Evolutionary conservation across 2,329 filamentous ascomycete species (phyloP), one percentile per base, ranked within the genome.

Genomic region (Emmonsiellopsis sp.): DNA sequence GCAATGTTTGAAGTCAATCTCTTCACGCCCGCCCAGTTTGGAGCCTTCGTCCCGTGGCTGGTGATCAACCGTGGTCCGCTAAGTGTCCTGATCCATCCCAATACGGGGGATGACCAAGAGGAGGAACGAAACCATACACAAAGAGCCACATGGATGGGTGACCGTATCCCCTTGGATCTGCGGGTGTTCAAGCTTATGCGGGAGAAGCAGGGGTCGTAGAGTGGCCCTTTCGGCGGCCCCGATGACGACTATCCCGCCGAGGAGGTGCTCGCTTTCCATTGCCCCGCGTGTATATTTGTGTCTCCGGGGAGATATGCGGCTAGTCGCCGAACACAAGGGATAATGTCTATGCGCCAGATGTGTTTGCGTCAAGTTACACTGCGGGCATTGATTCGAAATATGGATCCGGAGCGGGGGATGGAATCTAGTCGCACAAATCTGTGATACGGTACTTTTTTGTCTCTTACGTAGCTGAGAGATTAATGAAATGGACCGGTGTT

Each of bases 1-100:
- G 86, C 84, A 51, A 95, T 95, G 89, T 95, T 95, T 63, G 91
- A 96, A 70, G 89, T 95, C 45, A 94, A 94, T 61, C 45, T 95
- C 16, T 89, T 92, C 67, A 89, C 85, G 0, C 91, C 90, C 0
- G 84, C 82, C 2, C 87, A 95, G 67, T 95, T 95, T 64, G 90
- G 90, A 0, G 90, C 91, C 0, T 94, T 95, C 63, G 73, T 96
- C 40, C 79, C 88, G 0, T 95, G 90, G 90, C 73, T 95, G 32
- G 80, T 88, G 32, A 81, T 95, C 54, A 85, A 91, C 70, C 79
- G 90, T 5, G 90, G 90, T 0, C 87, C 88, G 2, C 69, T 95
- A 56, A 90, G 86, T 47, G 89, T 76, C 3, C 73, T 96, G 16
- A 69, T 95, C 1, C 91, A 95, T 68, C 89, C 90, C 0, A 95